Evolutionary conservation across 2,329 filamentous ascomycete species (phyloP).

Genomic region (Tolypocladium cylindrosporum): DNA sequence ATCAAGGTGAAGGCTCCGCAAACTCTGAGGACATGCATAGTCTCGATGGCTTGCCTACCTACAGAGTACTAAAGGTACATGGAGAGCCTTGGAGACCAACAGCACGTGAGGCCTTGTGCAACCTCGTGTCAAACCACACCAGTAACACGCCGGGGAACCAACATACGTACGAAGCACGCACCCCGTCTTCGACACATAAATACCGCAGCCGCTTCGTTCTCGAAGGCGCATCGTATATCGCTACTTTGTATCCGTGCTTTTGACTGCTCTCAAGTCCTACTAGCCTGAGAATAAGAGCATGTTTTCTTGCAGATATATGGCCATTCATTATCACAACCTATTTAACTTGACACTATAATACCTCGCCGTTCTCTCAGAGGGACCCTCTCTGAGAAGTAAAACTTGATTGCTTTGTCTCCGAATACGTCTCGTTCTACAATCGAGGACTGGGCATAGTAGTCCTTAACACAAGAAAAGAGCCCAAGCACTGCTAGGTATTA

Average conservation of each 20-base stretch:
- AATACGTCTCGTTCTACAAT: no score
- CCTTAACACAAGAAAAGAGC: no score
- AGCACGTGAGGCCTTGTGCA: neutral
- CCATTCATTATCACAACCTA: no score
- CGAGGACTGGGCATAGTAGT: no score
- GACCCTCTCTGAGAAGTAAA: no score
- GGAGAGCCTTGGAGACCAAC: neutral
- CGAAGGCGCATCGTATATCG: neutral
- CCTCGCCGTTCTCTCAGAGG: no score
- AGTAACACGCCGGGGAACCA: neutral
- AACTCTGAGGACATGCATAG: neutral
- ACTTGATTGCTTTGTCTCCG: no score
- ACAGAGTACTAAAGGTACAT: neutral
- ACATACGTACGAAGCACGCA: neutral
- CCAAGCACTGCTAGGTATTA: no score
- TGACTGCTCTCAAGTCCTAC: no score
- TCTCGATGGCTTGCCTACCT: neutral
- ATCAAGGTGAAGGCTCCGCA: neutral
- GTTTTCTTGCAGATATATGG: no score
- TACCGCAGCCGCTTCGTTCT: neutral
- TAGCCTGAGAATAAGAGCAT: no score
- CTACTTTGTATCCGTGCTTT: neutral
- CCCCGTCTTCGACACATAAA: neutral
- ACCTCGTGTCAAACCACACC: neutral
- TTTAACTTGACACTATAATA: no score